A percentile compares a stretch with the other conserved stretches of the same genome.
These are phyloP conservation scores for Pulveroboletus sp. DNA, from an alignment of 1,284 basidiomycete genomes.

Conservation along the genomic window DNA sequence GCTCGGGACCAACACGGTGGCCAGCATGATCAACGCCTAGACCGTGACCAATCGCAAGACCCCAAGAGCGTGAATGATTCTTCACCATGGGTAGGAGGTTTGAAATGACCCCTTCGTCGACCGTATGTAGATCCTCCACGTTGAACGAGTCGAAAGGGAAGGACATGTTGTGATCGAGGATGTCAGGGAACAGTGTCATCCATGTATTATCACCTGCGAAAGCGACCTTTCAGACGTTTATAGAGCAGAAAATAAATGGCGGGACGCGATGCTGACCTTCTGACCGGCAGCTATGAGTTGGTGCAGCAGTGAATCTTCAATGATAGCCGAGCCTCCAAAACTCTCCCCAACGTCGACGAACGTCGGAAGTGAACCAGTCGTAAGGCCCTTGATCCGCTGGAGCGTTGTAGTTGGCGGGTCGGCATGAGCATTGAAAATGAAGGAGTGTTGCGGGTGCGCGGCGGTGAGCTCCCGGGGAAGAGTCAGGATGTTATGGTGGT, in stretches of 20 bases:
- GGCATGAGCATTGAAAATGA: slow-evolving; percentile 87
- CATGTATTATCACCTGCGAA: slow-evolving; percentile 99
- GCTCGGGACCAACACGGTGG: slow-evolving; percentile 89
- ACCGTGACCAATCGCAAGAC: slow-evolving; percentile 90
- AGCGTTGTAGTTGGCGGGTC: slow-evolving; percentile 97
- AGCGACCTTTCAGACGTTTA: slow-evolving; percentile 49
- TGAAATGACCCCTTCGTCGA: slow-evolving; percentile 93
- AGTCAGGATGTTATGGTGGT: slow-evolving; percentile 82
- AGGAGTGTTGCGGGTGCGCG: slow-evolving; percentile 65
- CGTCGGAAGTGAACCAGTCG: slow-evolving; percentile 94
- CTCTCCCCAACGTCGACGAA: slow-evolving; percentile 94
- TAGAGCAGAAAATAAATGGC: neutral
- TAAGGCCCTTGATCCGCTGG: slow-evolving; percentile 93
- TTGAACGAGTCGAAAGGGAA: slow-evolving; percentile 97
- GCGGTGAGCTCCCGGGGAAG: slow-evolving; percentile 74
- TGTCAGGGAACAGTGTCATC: slow-evolving; percentile 83
- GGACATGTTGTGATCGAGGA: slow-evolving; percentile 71
- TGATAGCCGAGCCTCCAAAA: slow-evolving; percentile 84
- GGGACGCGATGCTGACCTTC: slow-evolving; percentile 46
- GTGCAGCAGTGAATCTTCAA: slow-evolving; percentile 82
- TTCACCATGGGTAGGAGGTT: slow-evolving; percentile 61
- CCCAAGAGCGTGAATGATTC: slow-evolving; percentile 56
- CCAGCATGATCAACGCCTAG: slow-evolving; percentile 98
- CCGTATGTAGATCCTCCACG: slow-evolving; percentile 96
- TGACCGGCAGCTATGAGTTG: slow-evolving; percentile 58